These are phyloP conservation scores for Cicer yamashitae DNA, from an alignment of 306 rosid species.

Conservation along the genomic window DNA sequence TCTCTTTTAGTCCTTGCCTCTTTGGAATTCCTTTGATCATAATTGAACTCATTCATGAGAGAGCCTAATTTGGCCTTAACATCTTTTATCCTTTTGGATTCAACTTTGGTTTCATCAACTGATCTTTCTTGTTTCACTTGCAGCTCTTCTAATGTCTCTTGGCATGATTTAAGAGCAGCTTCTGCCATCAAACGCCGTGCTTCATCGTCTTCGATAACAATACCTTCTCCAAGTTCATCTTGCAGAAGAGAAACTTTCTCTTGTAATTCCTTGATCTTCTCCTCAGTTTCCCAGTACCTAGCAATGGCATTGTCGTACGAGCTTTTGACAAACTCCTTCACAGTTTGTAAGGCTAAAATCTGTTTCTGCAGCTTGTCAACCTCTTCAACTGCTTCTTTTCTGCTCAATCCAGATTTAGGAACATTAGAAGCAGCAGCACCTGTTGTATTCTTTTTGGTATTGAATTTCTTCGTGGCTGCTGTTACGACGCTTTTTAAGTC, in stretches of 20 bases:
- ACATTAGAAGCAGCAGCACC: slow-evolving; percentile 35
- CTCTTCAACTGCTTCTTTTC: slow-evolving; percentile 68
- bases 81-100: slow-evolving; percentile 63
- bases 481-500: slow-evolving; percentile 60
- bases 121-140: slow-evolving; percentile 69
- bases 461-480: slow-evolving; percentile 55
- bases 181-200: slow-evolving; percentile 92
- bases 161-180: slow-evolving; percentile 83
- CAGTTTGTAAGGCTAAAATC: slow-evolving; percentile 82
- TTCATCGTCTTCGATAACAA: slow-evolving; percentile 75
- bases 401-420: slow-evolving; percentile 79
- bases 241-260: slow-evolving; percentile 69
- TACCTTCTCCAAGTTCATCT: slow-evolving; percentile 86
- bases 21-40: slow-evolving; percentile 41
- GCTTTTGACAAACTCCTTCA: slow-evolving; percentile 86
- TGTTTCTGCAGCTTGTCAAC: slow-evolving; percentile 83
- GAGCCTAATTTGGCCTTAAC: slow-evolving; percentile 56
- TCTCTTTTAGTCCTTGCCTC: slow-evolving; percentile 40
- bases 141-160: slow-evolving; percentile 67
- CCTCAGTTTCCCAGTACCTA: slow-evolving; percentile 78
- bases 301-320: slow-evolving; percentile 70
- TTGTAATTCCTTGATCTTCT: slow-evolving; percentile 73
- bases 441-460: slow-evolving; percentile 45
- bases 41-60: slow-evolving; percentile 60
- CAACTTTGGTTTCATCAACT: slow-evolving; percentile 64